phyloP scores from a whole-genome alignment of 1,284 basidiomycete genomes.

The Cutaneotrichosporon sp. region DNA sequence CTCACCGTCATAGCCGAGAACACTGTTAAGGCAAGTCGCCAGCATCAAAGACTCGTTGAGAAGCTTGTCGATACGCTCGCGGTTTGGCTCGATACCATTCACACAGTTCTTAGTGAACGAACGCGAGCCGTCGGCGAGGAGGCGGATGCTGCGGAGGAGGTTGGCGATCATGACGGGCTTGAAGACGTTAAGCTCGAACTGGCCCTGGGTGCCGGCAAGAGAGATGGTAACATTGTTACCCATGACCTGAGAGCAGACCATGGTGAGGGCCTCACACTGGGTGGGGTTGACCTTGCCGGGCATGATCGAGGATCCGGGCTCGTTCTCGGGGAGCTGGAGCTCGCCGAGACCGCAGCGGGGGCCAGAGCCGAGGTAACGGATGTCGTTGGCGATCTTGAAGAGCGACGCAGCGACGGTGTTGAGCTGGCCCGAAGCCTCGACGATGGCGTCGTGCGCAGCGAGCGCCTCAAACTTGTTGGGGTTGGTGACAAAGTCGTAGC shows the following conservation, averaged over 20 bases:
- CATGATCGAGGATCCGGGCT: constrained; percentile 99
- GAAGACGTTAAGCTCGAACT: constrained; percentile 99
- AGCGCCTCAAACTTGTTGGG: constrained; percentile 99
- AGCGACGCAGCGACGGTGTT: constrained; percentile 91
- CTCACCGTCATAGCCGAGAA: constrained; percentile 14
- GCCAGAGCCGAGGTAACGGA: constrained; percentile 94
- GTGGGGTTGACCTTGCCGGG: constrained; percentile 99
- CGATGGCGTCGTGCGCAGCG: constrained; percentile 92
- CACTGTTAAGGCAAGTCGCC: constrained; percentile 41
- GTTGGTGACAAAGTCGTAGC: constrained; percentile 85
- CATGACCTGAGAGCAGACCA: constrained; percentile 98
- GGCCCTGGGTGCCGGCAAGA: constrained; percentile 88
- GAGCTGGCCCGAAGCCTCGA: constrained; percentile 93
- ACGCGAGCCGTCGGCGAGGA: constrained; percentile 85
- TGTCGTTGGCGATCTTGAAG: constrained; percentile 99
- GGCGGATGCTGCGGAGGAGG: constrained; percentile 87
- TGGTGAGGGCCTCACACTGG: constrained; percentile 97
- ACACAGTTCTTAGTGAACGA: constrained; percentile 97
- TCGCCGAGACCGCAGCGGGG: constrained; percentile 97
- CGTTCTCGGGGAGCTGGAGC: constrained; percentile 91
- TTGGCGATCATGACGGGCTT: constrained; percentile 85
- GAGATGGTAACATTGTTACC: constrained; percentile 94
- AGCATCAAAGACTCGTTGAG: constrained; percentile 80
- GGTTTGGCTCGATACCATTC: constrained; percentile 88
- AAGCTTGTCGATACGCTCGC: constrained; percentile 80